Percentiles rank a stretch among this genome's conserved stretches.
phyloP scores from a whole-genome alignment of 345 rosid species.

The Isatis tinctoria region DNA sequence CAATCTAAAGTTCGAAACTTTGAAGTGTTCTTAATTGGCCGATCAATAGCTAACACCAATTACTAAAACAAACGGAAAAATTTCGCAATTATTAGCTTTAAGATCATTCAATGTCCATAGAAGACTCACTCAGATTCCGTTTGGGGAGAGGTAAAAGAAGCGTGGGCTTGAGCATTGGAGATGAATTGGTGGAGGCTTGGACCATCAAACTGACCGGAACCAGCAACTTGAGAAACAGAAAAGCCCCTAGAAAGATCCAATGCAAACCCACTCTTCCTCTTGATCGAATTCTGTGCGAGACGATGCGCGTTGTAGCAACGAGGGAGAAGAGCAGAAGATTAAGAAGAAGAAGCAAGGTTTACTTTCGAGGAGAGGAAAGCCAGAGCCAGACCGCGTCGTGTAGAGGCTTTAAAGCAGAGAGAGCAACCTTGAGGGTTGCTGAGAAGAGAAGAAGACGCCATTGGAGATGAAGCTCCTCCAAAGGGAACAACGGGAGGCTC shows the following conservation, averaged over 20 bases:
- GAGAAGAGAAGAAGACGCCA: constrained; percentile 68
- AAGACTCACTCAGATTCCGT: constrained; percentile 51
- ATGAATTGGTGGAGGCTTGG: constrained; percentile 63
- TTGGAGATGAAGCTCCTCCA: constrained; percentile 27
- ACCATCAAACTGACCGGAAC: constrained; percentile 33
- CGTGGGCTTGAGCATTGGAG: constrained; percentile 44
- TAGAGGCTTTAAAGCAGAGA: constrained; percentile 40
- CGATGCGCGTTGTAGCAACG: constrained; percentile 7
- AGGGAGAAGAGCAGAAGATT: constrained; percentile 20
- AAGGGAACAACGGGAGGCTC: constrained; percentile 25
- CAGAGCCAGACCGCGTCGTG: constrained; percentile 37
- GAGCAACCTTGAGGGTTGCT: constrained; percentile 40
- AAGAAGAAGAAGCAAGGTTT: neutral
- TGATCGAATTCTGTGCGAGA: constrained; percentile 19
- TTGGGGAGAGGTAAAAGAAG: constrained; percentile 44
- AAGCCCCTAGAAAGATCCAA: constrained; percentile 44
- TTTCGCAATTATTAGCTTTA: too few species aligned
- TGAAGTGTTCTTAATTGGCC: too few species aligned
- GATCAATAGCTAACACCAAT: too few species aligned
- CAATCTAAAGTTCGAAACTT: too few species aligned
- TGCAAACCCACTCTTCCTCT: constrained; percentile 29
- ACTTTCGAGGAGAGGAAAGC: constrained; percentile 36
- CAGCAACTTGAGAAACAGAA: constrained; percentile 34
- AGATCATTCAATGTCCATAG: neutral
- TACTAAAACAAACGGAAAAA: too few species aligned